These are phyloP conservation scores for Suillus hirtellus DNA, from an alignment of 768 basidiomycete genomes.

Conservation along the genomic window DNA sequence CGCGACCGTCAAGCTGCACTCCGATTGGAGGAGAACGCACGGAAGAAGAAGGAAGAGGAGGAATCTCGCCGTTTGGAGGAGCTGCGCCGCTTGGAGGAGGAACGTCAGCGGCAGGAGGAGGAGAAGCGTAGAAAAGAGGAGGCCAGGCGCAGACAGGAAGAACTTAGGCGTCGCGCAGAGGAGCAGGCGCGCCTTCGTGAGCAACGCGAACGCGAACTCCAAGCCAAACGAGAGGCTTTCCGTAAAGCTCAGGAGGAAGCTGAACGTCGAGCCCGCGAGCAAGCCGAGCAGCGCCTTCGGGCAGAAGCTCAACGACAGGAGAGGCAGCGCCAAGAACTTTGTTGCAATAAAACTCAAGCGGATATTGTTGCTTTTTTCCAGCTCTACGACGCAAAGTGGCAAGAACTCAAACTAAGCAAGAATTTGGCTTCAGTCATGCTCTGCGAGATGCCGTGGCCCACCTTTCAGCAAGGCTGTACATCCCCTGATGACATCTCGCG, in stretches of 20 bases:
- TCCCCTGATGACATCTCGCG: conserved; percentile 35
- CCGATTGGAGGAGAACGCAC: conserved; percentile 18
- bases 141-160: conserved; percentile 17
- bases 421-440: conserved; percentile 26
- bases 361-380: conserved; percentile 19
- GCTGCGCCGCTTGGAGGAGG: conserved; percentile 13
- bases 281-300: conserved; percentile 17
- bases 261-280: conserved; percentile 23
- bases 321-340: conserved; percentile 14
- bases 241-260: conserved; percentile 17
- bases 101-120: conserved; percentile 13
- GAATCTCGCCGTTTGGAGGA: conserved; percentile 25
- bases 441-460: conserved; percentile 47
- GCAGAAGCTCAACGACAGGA: conserved; percentile 8
- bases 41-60: conserved; percentile 16
- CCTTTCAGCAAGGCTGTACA: conserved; percentile 26
- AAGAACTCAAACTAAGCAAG: conserved; percentile 29
- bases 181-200: conserved; percentile 23
- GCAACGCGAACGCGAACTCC: conserved; percentile 22
- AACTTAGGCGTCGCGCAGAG: conserved; percentile 16
- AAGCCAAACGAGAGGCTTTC: conserved; percentile 17
- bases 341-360: conserved; percentile 11
- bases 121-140: conserved; percentile 17
- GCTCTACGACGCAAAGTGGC: conserved; percentile 40
- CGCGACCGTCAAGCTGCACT: conserved; percentile 22